Conservation (phyloP, 1,139 yeast species). For the Pichia norvegensis region DNA sequence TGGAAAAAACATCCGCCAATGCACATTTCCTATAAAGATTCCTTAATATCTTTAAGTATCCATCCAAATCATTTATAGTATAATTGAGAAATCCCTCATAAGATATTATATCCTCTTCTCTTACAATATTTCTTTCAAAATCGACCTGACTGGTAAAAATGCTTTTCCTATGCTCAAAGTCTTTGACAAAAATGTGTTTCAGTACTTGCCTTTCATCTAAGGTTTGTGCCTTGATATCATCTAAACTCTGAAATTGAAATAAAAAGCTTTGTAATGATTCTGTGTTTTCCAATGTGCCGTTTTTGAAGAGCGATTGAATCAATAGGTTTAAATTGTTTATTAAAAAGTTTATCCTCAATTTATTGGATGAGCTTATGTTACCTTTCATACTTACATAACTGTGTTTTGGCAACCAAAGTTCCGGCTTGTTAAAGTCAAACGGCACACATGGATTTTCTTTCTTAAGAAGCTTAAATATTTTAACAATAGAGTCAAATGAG, state of each 20-base stretch:
- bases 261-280: constrained; percentile 8
- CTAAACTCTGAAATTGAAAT: constrained; percentile 6
- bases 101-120: constrained; percentile 39
- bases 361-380: constrained; percentile 30
- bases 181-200: constrained; percentile 29
- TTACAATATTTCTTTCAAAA: constrained; percentile 7
- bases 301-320: constrained; percentile 29
- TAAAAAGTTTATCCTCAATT: constrained; percentile 26
- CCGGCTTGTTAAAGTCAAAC: constrained; percentile 18
- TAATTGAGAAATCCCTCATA: constrained; percentile 51
- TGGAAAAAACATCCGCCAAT: constrained; percentile 37
- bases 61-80: constrained; percentile 41
- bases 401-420: constrained; percentile 30
- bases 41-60: constrained; percentile 29
- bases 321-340: constrained; percentile 18
- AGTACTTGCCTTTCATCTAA: constrained; percentile 26
- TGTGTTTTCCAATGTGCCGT: constrained; percentile 12
- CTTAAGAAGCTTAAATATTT: constrained; percentile 22
- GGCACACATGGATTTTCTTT: constrained; percentile 21
- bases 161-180: constrained; percentile 28
- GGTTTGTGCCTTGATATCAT: constrained; percentile 3
- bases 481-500: constrained; percentile 17
- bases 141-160: constrained; percentile 1
- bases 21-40: constrained; percentile 38
- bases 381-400: constrained; percentile 28